Evolutionary conservation across 495 filamentous ascomycete species (phyloP), one percentile per base, ranked within the genome.

Genomic region (Podospora bellae-mahoneyi): DNA sequence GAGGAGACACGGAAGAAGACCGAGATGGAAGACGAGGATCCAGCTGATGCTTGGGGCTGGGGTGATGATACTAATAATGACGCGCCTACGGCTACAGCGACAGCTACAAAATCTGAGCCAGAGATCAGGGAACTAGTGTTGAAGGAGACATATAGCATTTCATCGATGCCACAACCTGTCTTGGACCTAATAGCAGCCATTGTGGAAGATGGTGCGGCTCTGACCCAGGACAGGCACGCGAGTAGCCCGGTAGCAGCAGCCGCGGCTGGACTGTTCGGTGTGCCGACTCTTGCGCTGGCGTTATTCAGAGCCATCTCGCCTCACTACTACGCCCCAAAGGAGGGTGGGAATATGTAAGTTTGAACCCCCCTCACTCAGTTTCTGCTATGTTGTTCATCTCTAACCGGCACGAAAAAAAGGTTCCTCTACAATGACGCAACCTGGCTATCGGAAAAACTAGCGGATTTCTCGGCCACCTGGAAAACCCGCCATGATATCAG

Each of bases 381-480:
- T 19, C n/a, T 1, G 60, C 59, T 34, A 69, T 53, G 16, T 10
- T 20, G 26, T 10, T 19, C n/a, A 58, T 53, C 30, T 62, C 72
- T 71, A 72, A 72, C 74, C 32, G 20, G 1, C 20, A 23, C 20
- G 20, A 67, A 54, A 0, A 64, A 34, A 20, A 88, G 86, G 85
- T 92, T 90, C 70, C 84, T 97, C 57, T 99, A 98, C 77, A 98
- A 99, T 72, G 95, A 99, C 75, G 87, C 91, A 61, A 81, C 86
- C 28, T 94, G 92, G 72, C 84, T 99, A 2, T 85, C 92, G 0
- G 88, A 91, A 64, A 82, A 84, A 39, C 84, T 98, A n/a, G 80
- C 82, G n/a, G 78, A 86, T 15, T 81, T 92, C 58, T 71, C 82
- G 0, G 74, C 80, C 10, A 75, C 87, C n/a, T 86, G 79, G 84